Evolutionary conservation across 2,329 filamentous ascomycete genomes (phyloP).

Genomic region (Talaromyces funiculosus): DNA sequence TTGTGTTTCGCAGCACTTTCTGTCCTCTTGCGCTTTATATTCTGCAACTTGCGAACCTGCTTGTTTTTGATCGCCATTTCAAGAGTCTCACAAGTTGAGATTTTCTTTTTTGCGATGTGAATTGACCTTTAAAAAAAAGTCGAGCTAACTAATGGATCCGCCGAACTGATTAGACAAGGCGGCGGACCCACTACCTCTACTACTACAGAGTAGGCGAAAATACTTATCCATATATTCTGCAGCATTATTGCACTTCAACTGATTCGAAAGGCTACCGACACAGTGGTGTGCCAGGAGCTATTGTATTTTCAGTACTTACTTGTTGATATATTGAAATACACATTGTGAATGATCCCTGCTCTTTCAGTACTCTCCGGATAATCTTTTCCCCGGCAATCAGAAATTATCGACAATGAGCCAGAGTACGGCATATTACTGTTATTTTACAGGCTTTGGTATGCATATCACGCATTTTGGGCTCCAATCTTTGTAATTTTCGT

Average conservation of each 20-base stretch:
- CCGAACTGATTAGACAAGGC: constrained; percentile 2
- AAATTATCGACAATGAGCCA: background rate
- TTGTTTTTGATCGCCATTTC: constrained; percentile 63
- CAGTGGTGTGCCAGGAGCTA: too few relatives aligned
- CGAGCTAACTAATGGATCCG: constrained; percentile 2
- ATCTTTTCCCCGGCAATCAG: constrained; percentile 2
- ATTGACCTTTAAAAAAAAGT: constrained; percentile 19
- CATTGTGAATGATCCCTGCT: too few relatives aligned
- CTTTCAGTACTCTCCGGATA: too few relatives aligned
- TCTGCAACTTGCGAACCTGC: constrained; percentile 67
- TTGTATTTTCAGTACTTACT: too few relatives aligned
- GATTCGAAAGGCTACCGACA: too few relatives aligned
- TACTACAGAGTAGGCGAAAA: too few relatives aligned
- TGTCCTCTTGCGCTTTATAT: constrained; percentile 72
- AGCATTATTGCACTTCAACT: too few relatives aligned
- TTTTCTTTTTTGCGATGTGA: background rate
- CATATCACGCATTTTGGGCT: background rate
- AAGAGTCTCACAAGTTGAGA: constrained; percentile 1
- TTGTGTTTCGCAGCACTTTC: constrained; percentile 70
- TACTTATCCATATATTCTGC: too few relatives aligned
- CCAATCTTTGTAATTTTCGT: constrained; percentile 9
- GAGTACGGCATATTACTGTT: background rate
- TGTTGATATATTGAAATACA: too few relatives aligned
- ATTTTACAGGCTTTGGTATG: background rate
- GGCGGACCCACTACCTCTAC: background rate